Percentiles rank a stretch among this genome's conserved stretches.
These are phyloP conservation scores for Penicillium silybi DNA, from an alignment of 495 filamentous ascomycete genomes.

Conservation along the genomic window DNA sequence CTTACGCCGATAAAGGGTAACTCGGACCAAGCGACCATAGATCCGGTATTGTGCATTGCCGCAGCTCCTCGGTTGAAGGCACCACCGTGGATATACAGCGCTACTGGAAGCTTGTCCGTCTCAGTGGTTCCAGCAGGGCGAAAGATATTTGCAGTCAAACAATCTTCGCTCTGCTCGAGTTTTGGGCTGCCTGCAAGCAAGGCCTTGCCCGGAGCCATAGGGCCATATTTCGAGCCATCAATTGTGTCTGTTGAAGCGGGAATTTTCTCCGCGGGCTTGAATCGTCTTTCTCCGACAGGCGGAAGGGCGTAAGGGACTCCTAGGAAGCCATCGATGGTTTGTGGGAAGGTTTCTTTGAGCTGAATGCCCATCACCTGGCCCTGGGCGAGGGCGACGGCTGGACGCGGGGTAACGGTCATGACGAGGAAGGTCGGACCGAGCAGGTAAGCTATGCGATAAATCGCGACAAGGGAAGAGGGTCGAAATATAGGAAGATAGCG, in stretches of 20 bases:
- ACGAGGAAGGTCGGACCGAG: background rate
- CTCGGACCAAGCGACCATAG: conserved; percentile 54
- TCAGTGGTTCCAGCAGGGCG: conserved; percentile 33
- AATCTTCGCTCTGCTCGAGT: conserved; percentile 48
- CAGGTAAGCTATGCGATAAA: background rate
- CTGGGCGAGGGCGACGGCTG: conserved; percentile 44
- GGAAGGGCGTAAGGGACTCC: conserved; percentile 59
- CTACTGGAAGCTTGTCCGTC: conserved; percentile 48
- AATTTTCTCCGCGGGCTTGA: conserved; percentile 44
- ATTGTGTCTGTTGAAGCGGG: conserved; percentile 29
- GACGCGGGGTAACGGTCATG: conserved; percentile 14
- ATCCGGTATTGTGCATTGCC: conserved; percentile 36
- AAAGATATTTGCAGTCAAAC: conserved; percentile 50
- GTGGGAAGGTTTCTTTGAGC: conserved; percentile 36
- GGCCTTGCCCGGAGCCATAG: conserved; percentile 24
- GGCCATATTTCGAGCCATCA: conserved; percentile 40
- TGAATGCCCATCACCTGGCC: conserved; percentile 52
- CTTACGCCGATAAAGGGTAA: conserved; percentile 54
- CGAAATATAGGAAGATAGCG: background rate
- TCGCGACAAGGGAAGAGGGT: background rate
- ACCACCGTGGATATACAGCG: conserved; percentile 49
- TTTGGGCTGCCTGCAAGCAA: conserved; percentile 19
- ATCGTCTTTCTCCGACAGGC: conserved; percentile 53
- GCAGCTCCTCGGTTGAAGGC: conserved; percentile 38
- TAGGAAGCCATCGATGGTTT: conserved; percentile 52